Evolutionary conservation across 2,329 filamentous ascomycete genomes (phyloP).

Genomic region (Talaromyces sp.): DNA sequence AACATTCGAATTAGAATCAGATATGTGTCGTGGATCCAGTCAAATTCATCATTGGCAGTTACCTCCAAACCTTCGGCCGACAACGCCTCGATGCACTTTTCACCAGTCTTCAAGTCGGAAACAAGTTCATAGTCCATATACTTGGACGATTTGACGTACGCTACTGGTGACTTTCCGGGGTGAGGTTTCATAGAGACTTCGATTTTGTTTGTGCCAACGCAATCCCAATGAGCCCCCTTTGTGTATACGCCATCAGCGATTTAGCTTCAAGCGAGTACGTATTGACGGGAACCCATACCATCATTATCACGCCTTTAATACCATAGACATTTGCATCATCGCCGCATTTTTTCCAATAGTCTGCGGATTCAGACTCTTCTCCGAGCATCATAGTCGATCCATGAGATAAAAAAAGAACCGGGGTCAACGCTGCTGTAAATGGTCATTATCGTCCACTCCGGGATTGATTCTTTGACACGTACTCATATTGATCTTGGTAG

Average conservation of each 20-base stretch:
- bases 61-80: slow-evolving; percentile 51
- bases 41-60: slow-evolving; percentile 51
- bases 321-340: slow-evolving; percentile 57
- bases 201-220: slow-evolving; percentile 48
- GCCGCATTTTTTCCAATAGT: slow-evolving; percentile 63
- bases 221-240: slow-evolving; percentile 63
- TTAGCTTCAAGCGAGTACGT: not conserved
- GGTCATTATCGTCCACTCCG: not conserved
- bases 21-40: slow-evolving; percentile 71
- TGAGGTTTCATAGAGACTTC: slow-evolving; percentile 58
- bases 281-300: not conserved
- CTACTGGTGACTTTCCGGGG: slow-evolving; percentile 60
- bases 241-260: not conserved
- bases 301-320: slow-evolving; percentile 55
- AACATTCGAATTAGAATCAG: slow-evolving; percentile 68
- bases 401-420: slow-evolving; percentile 66
- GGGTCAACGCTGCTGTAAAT: slow-evolving; percentile 31
- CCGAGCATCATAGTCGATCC: slow-evolving; percentile 70
- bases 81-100: slow-evolving; percentile 50
- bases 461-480: not conserved
- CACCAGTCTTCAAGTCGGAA: slow-evolving; percentile 53
- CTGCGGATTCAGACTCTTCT: slow-evolving; percentile 57
- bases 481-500: not conserved
- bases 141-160: slow-evolving; percentile 62
- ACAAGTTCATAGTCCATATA: slow-evolving; percentile 60